Base-by-base conservation (phyloP, 306 rosid species). In the Gillenia trifoliata region DNA sequence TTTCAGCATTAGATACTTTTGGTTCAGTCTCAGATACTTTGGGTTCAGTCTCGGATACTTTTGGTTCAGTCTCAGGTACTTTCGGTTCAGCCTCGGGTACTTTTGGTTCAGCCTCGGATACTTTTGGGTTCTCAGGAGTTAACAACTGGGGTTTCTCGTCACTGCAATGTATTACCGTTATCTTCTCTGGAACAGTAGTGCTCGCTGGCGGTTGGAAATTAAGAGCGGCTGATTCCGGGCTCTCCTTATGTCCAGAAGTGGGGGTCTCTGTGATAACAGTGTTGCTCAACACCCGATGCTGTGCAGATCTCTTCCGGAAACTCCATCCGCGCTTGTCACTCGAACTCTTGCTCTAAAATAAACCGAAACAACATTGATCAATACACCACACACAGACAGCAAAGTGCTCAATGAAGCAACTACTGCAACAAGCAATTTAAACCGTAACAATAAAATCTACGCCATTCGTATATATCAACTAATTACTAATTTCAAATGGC, bases 251-350 rank as follows among this genome's bases (percentile, higher is more conserved):
- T 54, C 78, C 88, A 70, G 85, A 72, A 66, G 87, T 52, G 16
- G 90, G 76, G 47, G 83, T 68, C 80, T 92, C 98, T 23, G 88
- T 60, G 43, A 76, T 84, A 71, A 81, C 99, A 43, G 91, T 86
- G 85, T 90, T 90, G 90, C 97, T 95, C 43, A 95, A 93, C 81
- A 95, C 97, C 25, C 97, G 91, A 74, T 92, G 96, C 78, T 86
- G 85, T 9, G 89, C 85, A 79, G 99, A 89, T 75, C 84, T 90
- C 86, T 95, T 95, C 43, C 93, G 87, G 63, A 95, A 95, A 86
- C 98, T 95, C 99, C 99, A 95, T 66, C 98, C 86, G 9, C 97
- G 87, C 80, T 90, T 95, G 71, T 92, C 99, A 71, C 68, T 80
- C 10, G 99, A 78, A 64, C 78, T 89, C 86, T 90, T 92, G 68